Evolutionary conservation across 768 basidiomycete species (phyloP).

Genomic region (Ramaria sp.): DNA sequence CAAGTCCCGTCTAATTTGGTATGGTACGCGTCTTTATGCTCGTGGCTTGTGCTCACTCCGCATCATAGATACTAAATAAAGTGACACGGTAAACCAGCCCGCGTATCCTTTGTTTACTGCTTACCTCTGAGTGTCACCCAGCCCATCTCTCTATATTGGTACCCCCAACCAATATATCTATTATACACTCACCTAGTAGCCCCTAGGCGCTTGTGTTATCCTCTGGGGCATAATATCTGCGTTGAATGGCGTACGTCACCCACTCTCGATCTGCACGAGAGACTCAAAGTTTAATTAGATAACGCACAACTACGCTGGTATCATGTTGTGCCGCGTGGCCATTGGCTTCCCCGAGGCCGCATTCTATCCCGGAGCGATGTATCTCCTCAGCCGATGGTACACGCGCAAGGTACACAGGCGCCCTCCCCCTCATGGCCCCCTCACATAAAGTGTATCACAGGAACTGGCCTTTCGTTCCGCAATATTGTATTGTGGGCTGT

Average conservation of each 20-base stretch:
- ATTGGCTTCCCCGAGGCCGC: slow-evolving; percentile 57
- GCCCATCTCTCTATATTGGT: slow-evolving; percentile 55
- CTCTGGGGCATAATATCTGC: slow-evolving; percentile 55
- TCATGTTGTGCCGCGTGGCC: slow-evolving; percentile 47
- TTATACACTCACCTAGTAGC: background rate
- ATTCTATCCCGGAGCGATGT: slow-evolving; percentile 50
- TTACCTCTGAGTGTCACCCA: slow-evolving; percentile 15
- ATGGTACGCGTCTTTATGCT: slow-evolving; percentile 8
- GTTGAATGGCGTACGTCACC: slow-evolving; percentile 42
- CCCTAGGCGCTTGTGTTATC: slow-evolving; percentile 32
- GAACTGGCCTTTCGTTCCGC: slow-evolving; percentile 59
- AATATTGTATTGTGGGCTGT: slow-evolving; percentile 45
- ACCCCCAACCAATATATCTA: background rate
- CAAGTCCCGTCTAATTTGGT: slow-evolving; percentile 65
- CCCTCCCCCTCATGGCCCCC: slow-evolving; percentile 18
- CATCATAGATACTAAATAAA: slow-evolving; percentile 41
- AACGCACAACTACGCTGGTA: slow-evolving; percentile 42
- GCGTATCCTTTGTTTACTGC: background rate
- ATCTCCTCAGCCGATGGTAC: slow-evolving; percentile 29
- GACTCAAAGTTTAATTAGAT: slow-evolving; percentile 24
- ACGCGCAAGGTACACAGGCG: slow-evolving; percentile 20
- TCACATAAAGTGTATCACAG: slow-evolving; percentile 53
- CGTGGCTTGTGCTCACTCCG: background rate
- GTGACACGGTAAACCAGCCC: slow-evolving; percentile 32
- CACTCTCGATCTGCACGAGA: background rate